Conservation (phyloP, 2,329 filamentous ascomycete species). For the Cytospora mali region DNA sequence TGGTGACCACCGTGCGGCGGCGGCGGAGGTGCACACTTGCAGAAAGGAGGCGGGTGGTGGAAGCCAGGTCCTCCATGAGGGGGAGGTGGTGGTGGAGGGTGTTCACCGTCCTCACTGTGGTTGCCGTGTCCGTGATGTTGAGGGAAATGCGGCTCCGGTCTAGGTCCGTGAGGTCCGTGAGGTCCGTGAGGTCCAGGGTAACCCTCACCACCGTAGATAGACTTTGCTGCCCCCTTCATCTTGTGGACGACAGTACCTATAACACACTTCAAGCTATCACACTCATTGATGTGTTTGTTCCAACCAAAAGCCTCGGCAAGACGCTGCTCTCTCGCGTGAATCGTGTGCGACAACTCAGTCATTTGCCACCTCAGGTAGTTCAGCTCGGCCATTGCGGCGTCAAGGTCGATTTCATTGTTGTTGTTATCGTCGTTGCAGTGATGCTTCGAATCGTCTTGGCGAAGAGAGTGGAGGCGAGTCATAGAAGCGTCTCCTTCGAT, state of each 20-base stretch:
- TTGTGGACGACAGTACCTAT: constrained; percentile 43
- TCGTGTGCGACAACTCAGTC: constrained; percentile 45
- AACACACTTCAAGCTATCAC: constrained; percentile 48
- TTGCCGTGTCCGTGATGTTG: constrained; percentile 29
- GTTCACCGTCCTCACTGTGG: constrained; percentile 32
- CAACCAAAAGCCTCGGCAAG: constrained; percentile 41
- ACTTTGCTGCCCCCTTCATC: constrained; percentile 41
- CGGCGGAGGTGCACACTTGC: constrained; percentile 36
- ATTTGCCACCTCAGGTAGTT: constrained; percentile 47
- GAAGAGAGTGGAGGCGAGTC: constrained; percentile 31
- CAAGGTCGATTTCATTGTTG: constrained; percentile 37
- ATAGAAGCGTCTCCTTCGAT: constrained; percentile 46
- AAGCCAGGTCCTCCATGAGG: constrained; percentile 30
- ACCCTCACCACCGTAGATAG: constrained; percentile 37
- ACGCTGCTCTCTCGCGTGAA: constrained; percentile 46
- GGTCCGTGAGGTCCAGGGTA: constrained; percentile 25
- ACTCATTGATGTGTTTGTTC: constrained; percentile 36
- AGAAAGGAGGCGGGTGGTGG: constrained; percentile 34
- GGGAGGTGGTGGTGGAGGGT: constrained; percentile 31
- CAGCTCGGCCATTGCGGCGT: constrained; percentile 49
- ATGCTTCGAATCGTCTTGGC: constrained; percentile 29
- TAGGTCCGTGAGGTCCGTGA: constrained; percentile 22
- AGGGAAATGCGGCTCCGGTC: constrained; percentile 28
- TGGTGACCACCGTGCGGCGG: constrained; percentile 19
- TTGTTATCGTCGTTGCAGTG: constrained; percentile 30